Percentiles rank a stretch among this genome's conserved stretches.
Evolutionary conservation across 192 early-diverging fungal species (phyloP).

Genomic region (Entomortierella chlamydospora): DNA sequence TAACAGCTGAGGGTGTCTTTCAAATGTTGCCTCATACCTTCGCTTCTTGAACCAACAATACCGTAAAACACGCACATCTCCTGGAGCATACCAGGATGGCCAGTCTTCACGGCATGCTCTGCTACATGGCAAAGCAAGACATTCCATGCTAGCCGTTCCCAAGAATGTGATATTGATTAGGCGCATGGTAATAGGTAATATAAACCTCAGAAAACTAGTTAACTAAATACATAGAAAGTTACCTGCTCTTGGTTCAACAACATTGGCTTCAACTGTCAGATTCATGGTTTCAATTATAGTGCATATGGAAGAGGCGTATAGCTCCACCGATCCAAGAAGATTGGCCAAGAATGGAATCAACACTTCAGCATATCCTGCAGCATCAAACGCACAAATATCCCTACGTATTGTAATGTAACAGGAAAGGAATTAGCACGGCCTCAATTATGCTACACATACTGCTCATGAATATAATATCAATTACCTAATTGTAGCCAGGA

Average conservation of each 20-base stretch:
- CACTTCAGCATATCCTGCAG: slow-evolving; percentile 57
- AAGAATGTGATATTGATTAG: not conserved
- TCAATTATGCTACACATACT: not conserved
- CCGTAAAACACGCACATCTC: slow-evolving; percentile 63
- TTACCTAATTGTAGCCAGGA: slow-evolving; percentile 63
- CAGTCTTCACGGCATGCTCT: slow-evolving; percentile 39
- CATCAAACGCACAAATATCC: slow-evolving; percentile 58
- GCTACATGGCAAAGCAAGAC: slow-evolving; percentile 60
- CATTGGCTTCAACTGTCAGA: slow-evolving; percentile 51
- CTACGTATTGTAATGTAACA: slow-evolving; percentile 24
- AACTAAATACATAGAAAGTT: slow-evolving; percentile 1
- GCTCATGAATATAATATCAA: not conserved
- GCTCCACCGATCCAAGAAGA: slow-evolving; percentile 57
- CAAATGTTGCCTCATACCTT: slow-evolving; percentile 47
- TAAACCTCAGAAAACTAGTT: not conserved
- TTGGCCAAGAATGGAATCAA: slow-evolving; percentile 63
- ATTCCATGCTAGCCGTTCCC: slow-evolving; percentile 54
- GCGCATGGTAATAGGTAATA: not conserved
- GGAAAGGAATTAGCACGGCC: not conserved
- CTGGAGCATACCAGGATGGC: slow-evolving; percentile 37
- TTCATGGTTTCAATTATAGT: slow-evolving; percentile 63
- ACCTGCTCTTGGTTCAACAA: slow-evolving; percentile 61
- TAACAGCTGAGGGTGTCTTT: too few species aligned
- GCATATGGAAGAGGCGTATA: slow-evolving; percentile 56
- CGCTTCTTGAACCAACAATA: slow-evolving; percentile 58